phyloP scores from a whole-genome alignment of 2,329 filamentous ascomycete genomes.

The Peltaster fructicola region DNA sequence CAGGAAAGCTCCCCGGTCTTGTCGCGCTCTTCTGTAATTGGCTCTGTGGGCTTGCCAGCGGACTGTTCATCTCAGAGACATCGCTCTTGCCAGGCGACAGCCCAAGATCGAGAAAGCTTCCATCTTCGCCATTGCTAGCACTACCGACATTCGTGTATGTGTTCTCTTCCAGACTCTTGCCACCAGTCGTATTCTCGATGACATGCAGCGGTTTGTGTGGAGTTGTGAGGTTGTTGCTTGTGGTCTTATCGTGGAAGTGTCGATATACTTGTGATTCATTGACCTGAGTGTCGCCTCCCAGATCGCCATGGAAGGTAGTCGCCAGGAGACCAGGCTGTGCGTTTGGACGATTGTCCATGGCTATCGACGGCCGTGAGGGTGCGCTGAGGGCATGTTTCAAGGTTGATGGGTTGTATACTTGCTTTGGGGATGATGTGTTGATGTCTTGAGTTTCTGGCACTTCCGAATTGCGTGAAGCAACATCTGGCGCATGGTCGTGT shows the following conservation, averaged over 20 bases:
- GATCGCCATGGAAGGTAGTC: conserved; percentile 20
- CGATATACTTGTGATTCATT: conserved; percentile 29
- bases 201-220: conserved; percentile 7
- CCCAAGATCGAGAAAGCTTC: conserved; percentile 17
- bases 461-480: conserved; percentile 1
- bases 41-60: conserved; percentile 11
- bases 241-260: conserved; percentile 21
- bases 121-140: conserved; percentile 12
- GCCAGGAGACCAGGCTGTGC: conserved; percentile 10
- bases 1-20: conserved; percentile 9
- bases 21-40: conserved; percentile 7
- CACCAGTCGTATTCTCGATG: conserved; percentile 4
- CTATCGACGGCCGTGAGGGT: conserved; percentile 7
- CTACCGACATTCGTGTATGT: conserved; percentile 4
- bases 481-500: conserved; percentile 1
- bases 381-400: conserved; percentile 9
- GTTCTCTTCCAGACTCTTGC: conserved; percentile 2
- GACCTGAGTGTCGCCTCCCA: conserved; percentile 29
- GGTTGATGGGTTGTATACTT: conserved; percentile 6
- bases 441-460: background rate
- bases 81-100: conserved; percentile 6
- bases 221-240: conserved; percentile 4
- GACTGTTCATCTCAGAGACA: conserved; percentile 10
- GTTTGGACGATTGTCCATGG: conserved; percentile 6
- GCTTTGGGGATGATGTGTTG: background rate